Base-by-base conservation (phyloP, 805 yeast species). In the Cyberlindnera euphorbiiphila region DNA sequence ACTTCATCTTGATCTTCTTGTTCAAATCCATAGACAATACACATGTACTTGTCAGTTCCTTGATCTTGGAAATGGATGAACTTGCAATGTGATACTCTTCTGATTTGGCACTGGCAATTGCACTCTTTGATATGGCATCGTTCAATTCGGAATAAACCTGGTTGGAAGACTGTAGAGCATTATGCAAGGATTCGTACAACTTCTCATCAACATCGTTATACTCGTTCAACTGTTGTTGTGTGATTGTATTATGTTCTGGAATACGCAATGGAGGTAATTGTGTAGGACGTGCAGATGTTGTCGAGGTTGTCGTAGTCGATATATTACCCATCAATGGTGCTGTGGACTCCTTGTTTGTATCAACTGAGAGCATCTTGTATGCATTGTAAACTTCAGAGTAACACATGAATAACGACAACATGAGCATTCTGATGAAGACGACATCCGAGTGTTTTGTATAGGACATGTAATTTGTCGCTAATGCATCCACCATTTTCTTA, bases 1-100 rank as follows among this genome's bases (percentile, higher is more conserved):
- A 64, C 36, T 78, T 72, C 11, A 64, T 64, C 41, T 74, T 74
- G 33, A 86, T 69, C 41, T 79, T 64, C 46, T 81, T 78, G 9
- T 95, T 84, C 28, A 83, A 73, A n/a, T 86, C 95, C 73, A 84
- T 80, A 1, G 95, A 85, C 14, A 77, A 66, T 38, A 84, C 75
- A 56, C 95, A 87, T 10, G 85, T 82, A 31, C 68, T 71, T 0
- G 94, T 81, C 33, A 89, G 66, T 33, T 87, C 96, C 48, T 80
- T 79, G 22, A 87, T 82, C 49, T 81, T 82, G 6, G 70, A 54
- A 1, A 85, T 79, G 23, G 78, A 70, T 5, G 59, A 54, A n/a
- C 70, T 55, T 14, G 52, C 25, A 23, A 50, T 55, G 46, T 23
- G 72, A 53, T 7, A 69, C 34, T 56, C 60, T 17, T 62, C 65